phyloP scores from a whole-genome alignment of 306 rosid species.

The Sesbania bispinosa region DNA sequence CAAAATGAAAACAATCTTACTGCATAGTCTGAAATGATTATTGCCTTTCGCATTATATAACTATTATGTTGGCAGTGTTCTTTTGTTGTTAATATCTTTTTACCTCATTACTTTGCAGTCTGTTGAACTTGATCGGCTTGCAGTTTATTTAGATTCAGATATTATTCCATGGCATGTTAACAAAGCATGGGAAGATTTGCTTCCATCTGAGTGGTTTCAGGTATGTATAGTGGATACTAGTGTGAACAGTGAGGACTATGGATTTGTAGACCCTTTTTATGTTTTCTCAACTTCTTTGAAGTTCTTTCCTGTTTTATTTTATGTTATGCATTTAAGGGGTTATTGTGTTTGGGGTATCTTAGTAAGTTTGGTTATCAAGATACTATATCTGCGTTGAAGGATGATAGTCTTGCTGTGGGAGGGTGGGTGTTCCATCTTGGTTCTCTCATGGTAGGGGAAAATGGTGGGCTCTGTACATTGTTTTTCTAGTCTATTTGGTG shows the following conservation, averaged over 20 bases:
- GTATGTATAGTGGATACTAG: slow-evolving; percentile 37
- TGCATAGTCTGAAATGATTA: neutral
- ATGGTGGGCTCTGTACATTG: neutral
- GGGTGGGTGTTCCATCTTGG: neutral
- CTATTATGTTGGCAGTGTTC: neutral
- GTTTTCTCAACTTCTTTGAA: neutral
- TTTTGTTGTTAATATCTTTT: slow-evolving; percentile 25
- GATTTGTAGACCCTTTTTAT: neutral
- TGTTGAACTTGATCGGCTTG: slow-evolving; percentile 85
- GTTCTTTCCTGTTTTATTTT: slow-evolving; percentile 22
- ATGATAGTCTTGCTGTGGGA: neutral
- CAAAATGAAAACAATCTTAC: slow-evolving; percentile 7
- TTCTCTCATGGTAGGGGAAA: neutral
- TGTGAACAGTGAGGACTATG: neutral
- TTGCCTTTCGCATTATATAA: neutral
- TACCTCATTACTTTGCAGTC: slow-evolving; percentile 52
- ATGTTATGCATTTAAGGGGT: neutral
- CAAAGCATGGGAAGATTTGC: slow-evolving; percentile 84
- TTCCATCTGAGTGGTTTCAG: slow-evolving; percentile 96
- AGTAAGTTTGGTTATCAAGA: neutral
- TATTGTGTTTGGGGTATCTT: neutral
- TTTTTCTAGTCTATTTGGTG: neutral
- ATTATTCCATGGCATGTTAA: slow-evolving; percentile 68
- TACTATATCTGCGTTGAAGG: slow-evolving; percentile 1
- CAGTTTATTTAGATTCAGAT: slow-evolving; percentile 87